A percentile compares a stretch with the other conserved stretches of the same genome.
Evolutionary conservation across 148 eudicot species (phyloP).

Genomic region (Spergularia marina): DNA sequence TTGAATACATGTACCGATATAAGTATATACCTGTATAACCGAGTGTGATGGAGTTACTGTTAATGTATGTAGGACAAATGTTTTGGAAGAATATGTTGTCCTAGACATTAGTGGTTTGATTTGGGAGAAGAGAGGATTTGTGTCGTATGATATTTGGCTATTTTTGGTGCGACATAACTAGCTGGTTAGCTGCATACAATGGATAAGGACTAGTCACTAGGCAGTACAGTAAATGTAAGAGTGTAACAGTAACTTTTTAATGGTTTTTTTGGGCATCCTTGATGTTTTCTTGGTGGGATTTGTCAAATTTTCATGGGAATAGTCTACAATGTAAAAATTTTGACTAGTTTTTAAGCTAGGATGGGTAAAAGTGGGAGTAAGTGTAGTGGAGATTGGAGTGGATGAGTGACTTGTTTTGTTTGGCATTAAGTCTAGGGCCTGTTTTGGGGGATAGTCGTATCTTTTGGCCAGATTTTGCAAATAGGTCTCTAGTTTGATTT

Average conservation of each 20-base stretch:
- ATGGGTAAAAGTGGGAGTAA: background rate
- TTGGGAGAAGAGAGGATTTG: background rate
- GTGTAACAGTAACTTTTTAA: no score
- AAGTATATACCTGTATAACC: no score
- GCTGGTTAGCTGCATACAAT: background rate
- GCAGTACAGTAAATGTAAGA: background rate
- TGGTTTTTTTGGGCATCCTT: background rate
- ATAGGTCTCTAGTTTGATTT: conserved; percentile 8
- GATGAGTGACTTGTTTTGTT: background rate
- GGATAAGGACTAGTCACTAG: background rate
- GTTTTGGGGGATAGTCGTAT: background rate
- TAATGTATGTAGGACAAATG: no score
- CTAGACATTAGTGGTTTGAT: background rate
- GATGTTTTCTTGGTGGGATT: background rate
- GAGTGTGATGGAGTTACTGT: no score
- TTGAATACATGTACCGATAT: no score
- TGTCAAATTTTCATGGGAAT: background rate
- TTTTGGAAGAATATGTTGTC: no score
- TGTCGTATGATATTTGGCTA: conserved; percentile 3
- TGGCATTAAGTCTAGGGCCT: background rate
- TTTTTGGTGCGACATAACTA: conserved; percentile 1
- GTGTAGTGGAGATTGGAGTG: background rate
- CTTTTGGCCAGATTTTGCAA: conserved; percentile 19
- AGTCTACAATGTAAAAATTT: background rate
- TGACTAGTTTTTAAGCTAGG: background rate